Evolutionary conservation across 73 alveolate genomes (phyloP).

Genomic region (Halteria grandinella): DNA sequence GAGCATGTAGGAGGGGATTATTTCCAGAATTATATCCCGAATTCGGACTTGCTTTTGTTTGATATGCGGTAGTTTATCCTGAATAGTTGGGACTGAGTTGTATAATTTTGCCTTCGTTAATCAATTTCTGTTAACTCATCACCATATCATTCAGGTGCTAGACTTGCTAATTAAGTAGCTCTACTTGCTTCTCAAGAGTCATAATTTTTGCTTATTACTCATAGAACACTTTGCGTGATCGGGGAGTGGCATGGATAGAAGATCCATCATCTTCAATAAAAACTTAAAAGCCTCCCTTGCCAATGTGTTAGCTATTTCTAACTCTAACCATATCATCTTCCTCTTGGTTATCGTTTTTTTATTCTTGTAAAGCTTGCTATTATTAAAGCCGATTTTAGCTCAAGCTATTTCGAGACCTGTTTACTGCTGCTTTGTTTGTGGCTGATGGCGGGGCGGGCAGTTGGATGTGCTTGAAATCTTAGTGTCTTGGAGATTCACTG

Average conservation of each 20-base stretch:
- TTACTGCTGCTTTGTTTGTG: no score
- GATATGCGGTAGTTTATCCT: constrained; percentile 13
- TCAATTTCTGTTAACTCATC: not conserved
- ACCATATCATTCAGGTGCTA: not conserved
- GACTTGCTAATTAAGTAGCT: not conserved
- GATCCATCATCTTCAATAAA: not conserved
- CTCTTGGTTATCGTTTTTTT: not conserved
- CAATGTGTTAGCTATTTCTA: not conserved
- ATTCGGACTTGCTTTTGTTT: constrained; percentile 6
- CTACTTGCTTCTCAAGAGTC: not conserved
- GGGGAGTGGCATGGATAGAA: constrained; percentile 44
- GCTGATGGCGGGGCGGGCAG: no score
- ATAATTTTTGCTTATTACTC: not conserved
- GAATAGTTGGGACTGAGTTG: not conserved
- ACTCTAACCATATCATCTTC: not conserved
- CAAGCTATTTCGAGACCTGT: constrained; percentile 32
- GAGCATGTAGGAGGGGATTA: no score
- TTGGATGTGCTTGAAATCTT: no score
- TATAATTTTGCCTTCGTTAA: no score
- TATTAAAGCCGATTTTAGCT: not conserved
- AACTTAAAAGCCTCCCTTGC: not conserved
- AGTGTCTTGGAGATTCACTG: no score
- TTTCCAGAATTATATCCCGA: not conserved
- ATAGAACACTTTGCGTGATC: not conserved
- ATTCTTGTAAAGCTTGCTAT: not conserved